phyloP scores from a whole-genome alignment of 2,329 filamentous ascomycete genomes.

The Ceratocystis eucalypticola region DNA sequence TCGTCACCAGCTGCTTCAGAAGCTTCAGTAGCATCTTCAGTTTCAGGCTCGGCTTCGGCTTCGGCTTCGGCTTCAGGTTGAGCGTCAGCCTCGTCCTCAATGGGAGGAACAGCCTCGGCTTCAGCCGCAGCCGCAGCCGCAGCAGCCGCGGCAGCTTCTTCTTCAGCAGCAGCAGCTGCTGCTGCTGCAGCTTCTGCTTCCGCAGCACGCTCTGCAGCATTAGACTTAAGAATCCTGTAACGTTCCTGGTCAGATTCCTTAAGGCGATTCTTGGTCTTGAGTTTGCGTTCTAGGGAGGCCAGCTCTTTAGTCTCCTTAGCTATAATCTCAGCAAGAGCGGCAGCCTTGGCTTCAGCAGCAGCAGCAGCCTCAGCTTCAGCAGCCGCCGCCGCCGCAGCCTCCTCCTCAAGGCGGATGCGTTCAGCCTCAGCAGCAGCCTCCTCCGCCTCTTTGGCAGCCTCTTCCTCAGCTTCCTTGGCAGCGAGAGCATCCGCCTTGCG shows the following conservation, averaged over 20 bases:
- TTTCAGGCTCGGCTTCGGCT: not conserved
- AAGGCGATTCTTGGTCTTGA: not conserved
- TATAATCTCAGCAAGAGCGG: conserved; percentile 4
- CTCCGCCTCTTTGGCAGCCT: conserved; percentile 23
- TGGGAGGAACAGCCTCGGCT: not conserved
- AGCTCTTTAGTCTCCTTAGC: conserved; percentile 14
- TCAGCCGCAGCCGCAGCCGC: not conserved
- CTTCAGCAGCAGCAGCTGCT: not conserved
- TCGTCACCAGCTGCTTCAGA: not conserved
- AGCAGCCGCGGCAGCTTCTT: conserved; percentile 3
- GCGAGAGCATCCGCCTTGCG: conserved; percentile 25
- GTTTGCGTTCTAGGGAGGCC: conserved; percentile 9
- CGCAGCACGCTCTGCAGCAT: not conserved
- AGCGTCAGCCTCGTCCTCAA: not conserved
- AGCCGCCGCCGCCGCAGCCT: conserved; percentile 22
- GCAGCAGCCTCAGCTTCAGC: conserved; percentile 22
- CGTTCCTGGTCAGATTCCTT: conserved; percentile 8
- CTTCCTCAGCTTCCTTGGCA: conserved; percentile 25
- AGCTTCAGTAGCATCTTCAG: not conserved
- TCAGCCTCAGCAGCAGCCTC: conserved; percentile 19
- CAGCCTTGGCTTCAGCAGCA: not conserved
- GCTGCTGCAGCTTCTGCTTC: not conserved
- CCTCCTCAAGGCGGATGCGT: conserved; percentile 20
- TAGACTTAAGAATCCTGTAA: conserved; percentile 12
- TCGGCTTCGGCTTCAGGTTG: not conserved